phyloP scores from a whole-genome alignment of 2,329 filamentous ascomycete species.

The Hymenoscyphus repandus region DNA sequence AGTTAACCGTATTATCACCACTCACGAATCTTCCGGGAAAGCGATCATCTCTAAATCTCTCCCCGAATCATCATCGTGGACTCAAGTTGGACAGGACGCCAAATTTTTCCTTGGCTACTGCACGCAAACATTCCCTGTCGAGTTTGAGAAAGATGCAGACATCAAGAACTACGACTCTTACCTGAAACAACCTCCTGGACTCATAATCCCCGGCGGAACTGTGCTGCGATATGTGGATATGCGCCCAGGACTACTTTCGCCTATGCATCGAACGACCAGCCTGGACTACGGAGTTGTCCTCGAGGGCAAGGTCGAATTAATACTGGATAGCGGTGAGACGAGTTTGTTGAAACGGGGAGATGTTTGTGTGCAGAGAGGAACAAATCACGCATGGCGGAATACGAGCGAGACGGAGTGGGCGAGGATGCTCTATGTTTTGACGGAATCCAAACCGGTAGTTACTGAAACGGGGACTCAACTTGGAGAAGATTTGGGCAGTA shows the following conservation, averaged over 20 bases:
- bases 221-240: conserved; percentile 25
- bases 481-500: conserved; percentile 16
- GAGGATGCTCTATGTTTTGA: conserved; percentile 26
- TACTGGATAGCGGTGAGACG: conserved; percentile 38
- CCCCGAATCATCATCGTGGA: conserved; percentile 10
- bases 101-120: conserved; percentile 25
- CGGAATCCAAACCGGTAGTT: conserved; percentile 9
- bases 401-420: conserved; percentile 17
- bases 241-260: conserved; percentile 20
- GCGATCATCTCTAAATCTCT: conserved; percentile 18
- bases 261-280: conserved; percentile 39
- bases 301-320: conserved; percentile 35
- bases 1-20: conserved; percentile 23
- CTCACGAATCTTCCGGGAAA: conserved; percentile 17
- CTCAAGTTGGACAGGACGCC: conserved; percentile 12
- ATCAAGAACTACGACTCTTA: conserved; percentile 16
- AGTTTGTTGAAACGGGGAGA: conserved; percentile 36
- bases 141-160: conserved; percentile 8
- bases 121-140: conserved; percentile 19
- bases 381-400: conserved; percentile 39
- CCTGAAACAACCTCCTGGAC: conserved; percentile 6
- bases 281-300: conserved; percentile 40
- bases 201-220: conserved; percentile 16
- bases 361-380: conserved; percentile 39
- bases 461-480: conserved; percentile 2